A percentile compares a stretch with the other conserved stretches of the same genome.
Conservation (phyloP, 2,329 filamentous ascomycete species). For the Tolypocladium capitatum region DNA sequence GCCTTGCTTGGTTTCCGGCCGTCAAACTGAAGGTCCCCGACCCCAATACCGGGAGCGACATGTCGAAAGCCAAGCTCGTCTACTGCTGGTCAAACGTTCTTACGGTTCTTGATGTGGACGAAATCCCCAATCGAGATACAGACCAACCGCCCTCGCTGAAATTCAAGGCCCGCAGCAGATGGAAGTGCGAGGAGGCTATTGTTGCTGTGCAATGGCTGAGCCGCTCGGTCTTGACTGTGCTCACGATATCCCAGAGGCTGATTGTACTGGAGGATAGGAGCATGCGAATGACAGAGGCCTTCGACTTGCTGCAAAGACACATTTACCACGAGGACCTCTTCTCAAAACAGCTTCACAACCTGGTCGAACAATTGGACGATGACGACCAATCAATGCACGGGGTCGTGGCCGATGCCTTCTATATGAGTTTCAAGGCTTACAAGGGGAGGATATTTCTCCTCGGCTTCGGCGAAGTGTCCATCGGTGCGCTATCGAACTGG, state of each 20-base stretch:
- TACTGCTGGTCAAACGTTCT: conserved; percentile 99
- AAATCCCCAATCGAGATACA: conserved; percentile 52
- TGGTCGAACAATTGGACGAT: conserved; percentile 83
- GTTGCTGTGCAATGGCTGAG: conserved; percentile 96
- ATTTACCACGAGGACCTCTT: conserved; percentile 89
- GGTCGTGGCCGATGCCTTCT: conserved; percentile 91
- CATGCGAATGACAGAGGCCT: conserved; percentile 86
- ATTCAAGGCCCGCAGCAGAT: conserved; percentile 74
- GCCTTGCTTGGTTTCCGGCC: conserved; percentile 92
- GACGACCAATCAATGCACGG: conserved; percentile 84
- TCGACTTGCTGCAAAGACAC: conserved; percentile 82
- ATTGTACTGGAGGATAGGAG: conserved; percentile 82
- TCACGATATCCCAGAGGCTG: conserved; percentile 88
- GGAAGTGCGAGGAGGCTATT: conserved; percentile 89
- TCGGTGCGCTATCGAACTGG: conserved; percentile 92
- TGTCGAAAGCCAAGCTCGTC: conserved; percentile 74
- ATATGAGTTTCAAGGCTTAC: conserved; percentile 94
- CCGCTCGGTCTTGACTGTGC: conserved; percentile 75
- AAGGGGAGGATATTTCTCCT: conserved; percentile 87
- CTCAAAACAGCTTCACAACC: conserved; percentile 66
- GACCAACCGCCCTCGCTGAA: conserved; percentile 66
- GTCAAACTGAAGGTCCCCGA: conserved; percentile 77
- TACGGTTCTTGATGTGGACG: conserved; percentile 79
- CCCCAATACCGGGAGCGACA: conserved; percentile 49
- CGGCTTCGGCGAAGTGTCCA: conserved; percentile 85